These are phyloP conservation scores for Ormosia emarginata DNA, from an alignment of 306 rosid species.

Conservation along the genomic window DNA sequence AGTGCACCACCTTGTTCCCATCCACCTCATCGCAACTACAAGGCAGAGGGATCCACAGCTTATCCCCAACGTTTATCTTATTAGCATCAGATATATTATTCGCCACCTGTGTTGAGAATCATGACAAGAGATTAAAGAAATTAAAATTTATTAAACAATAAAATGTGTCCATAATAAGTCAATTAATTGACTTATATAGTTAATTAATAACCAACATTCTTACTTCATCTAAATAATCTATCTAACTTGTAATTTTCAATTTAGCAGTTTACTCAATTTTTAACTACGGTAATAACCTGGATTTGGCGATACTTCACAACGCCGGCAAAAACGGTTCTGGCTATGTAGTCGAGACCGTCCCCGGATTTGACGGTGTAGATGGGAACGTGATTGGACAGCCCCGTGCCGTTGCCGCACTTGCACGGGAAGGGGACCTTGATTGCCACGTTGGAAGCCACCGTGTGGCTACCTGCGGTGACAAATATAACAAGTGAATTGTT, in stretches of 20 bases:
- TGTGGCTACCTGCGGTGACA: not conserved
- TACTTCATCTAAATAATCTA: too few species aligned
- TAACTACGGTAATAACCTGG: not conserved
- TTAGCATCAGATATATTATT: conserved; percentile 22
- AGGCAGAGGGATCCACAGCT: conserved; percentile 68
- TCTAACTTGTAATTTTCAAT: too few species aligned
- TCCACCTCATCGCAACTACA: conserved; percentile 83
- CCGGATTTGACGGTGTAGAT: conserved; percentile 34
- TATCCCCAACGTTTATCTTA: conserved; percentile 29
- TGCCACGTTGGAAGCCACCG: not conserved
- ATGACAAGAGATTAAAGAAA: too few species aligned
- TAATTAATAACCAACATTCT: too few species aligned
- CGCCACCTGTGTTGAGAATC: not conserved
- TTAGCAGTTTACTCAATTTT: too few species aligned
- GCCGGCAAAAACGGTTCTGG: conserved; percentile 29
- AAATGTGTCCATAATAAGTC: too few species aligned
- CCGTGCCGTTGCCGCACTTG: conserved; percentile 45
- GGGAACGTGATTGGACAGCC: conserved; percentile 44
- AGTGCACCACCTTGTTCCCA: conserved; percentile 53
- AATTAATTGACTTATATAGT: too few species aligned
- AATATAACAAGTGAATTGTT: too few species aligned
- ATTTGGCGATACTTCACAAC: conserved; percentile 45
- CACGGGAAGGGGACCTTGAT: conserved; percentile 66
- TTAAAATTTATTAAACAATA: too few species aligned
- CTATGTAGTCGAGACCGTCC: conserved; percentile 51